phyloP scores from a whole-genome alignment of 225 moss, liverwort and hornwort species.

The Physcomitrium patens region DNA sequence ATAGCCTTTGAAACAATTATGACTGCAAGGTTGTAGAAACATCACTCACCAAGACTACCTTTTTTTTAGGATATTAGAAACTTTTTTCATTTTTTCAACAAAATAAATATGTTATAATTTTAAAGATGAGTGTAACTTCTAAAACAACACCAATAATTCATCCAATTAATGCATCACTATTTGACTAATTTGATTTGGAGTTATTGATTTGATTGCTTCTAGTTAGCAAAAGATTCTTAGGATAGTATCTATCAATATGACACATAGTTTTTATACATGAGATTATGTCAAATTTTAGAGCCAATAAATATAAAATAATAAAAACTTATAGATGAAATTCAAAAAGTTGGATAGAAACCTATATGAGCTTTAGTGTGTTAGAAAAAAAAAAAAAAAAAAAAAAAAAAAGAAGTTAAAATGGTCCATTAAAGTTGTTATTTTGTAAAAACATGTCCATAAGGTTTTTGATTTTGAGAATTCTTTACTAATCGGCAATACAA shows the following conservation, averaged over 20 bases:
- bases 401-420: constrained; percentile 24
- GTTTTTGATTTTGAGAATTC: no score
- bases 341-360: not conserved
- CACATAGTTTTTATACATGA: not conserved
- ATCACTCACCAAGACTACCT: not conserved
- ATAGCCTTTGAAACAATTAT: no score
- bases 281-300: not conserved
- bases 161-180: not conserved
- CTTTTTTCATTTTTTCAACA: constrained; percentile 1
- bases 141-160: not conserved
- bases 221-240: constrained; percentile 1
- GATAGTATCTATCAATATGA: constrained; percentile 11
- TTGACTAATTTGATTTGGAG: no score
- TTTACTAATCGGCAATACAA: no score
- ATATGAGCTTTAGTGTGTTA: constrained; percentile 18
- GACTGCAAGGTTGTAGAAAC: no score
- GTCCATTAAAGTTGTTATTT: constrained; percentile 28
- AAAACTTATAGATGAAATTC: not conserved
- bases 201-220: not conserved
- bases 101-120: not conserved
- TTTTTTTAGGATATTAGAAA: not conserved
- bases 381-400: no score
- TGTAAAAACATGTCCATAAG: constrained; percentile 24
- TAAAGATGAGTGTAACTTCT: not conserved
- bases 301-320: not conserved